Conservation (phyloP, 495 filamentous ascomycete genomes). For the Beverwykella pulmonaria region DNA sequence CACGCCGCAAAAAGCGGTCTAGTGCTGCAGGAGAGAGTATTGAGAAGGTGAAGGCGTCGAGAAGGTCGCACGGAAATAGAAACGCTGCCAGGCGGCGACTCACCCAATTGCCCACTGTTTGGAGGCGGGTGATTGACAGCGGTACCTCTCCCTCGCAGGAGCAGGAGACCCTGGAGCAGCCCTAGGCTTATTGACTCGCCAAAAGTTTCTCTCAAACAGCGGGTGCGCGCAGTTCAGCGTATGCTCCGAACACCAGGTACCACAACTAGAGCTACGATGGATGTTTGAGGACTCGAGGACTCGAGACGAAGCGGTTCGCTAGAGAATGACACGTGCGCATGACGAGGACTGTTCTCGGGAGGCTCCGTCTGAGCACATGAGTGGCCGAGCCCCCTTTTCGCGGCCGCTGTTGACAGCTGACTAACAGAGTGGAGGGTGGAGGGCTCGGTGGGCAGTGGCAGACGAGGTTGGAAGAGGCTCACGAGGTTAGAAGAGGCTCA, state of each 20-base stretch:
- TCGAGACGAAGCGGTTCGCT: background rate
- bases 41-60: constrained; percentile 12
- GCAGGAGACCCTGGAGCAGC: background rate
- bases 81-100: background rate
- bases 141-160: background rate
- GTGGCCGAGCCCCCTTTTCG: constrained; percentile 24
- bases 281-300: constrained; percentile 16
- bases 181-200: constrained; percentile 10
- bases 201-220: constrained; percentile 22
- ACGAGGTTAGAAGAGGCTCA: constrained; percentile 20
- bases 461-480: constrained; percentile 23
- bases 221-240: background rate
- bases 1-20: background rate
- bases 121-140: constrained; percentile 30
- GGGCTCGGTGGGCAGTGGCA: too few relatives aligned
- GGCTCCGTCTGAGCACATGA: background rate
- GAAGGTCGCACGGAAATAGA: constrained; percentile 16
- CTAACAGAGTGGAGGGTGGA: constrained; percentile 18
- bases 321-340: constrained; percentile 15
- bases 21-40: background rate
- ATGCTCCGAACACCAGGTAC: background rate
- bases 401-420: constrained; percentile 26
- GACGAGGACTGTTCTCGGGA: too few relatives aligned
- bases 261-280: background rate
- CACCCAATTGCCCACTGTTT: constrained; percentile 5